Base-by-base conservation (phyloP, 192 early-diverging fungal genomes). In the Coemansia sp. region DNA sequence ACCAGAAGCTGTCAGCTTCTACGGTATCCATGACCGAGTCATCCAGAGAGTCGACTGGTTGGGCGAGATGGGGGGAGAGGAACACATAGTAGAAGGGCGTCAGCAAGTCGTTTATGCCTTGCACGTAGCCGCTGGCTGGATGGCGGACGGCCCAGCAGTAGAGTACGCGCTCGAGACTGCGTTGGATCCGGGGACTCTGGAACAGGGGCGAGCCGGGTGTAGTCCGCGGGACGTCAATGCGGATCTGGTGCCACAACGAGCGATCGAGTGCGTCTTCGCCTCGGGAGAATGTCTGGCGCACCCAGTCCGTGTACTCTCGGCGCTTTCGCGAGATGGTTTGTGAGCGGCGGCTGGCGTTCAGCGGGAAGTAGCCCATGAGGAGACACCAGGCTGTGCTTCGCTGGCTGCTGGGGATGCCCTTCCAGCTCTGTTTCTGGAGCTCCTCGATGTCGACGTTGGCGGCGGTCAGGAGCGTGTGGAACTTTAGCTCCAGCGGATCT, bases 81-180 rank as follows among this genome's bases (percentile, higher is more conserved):
- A 95, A 99, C 39, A 99, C 97, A 58, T 89, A 88, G 72, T 92
- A 95, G 64, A 99, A 97, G 16, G 97, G 96, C 31, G 94, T 96
- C 10, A 95, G 92, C 26, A 99, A 82, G 69, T 99, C 97, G 80
- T 99, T 98, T 68, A 99, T 99, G 1, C 97, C 97, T 65, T 99
- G 97, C 11, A 99, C 97, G 76, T 98, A 99, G 50, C 95, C 95
- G 77, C 90, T 92, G n/a, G 97, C 97, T 7, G 97, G 97, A 62
- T 99, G 97, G 23, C 97, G 85, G 13, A 94, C 95, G 0, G 97
- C 94, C 97, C 97, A 99, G 64, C 91, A 90, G 66, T 99, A 99
- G 3, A 99, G 85, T 26, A 97, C 88, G 13, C 95, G 87, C 77
- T 94, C 95, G 10, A 99, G 80, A 50, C 89, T 87, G 89, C 91